A percentile compares a stretch with the other conserved stretches of the same genome.
phyloP scores from a whole-genome alignment of 345 rosid genomes.

The Trapa incisa region DNA sequence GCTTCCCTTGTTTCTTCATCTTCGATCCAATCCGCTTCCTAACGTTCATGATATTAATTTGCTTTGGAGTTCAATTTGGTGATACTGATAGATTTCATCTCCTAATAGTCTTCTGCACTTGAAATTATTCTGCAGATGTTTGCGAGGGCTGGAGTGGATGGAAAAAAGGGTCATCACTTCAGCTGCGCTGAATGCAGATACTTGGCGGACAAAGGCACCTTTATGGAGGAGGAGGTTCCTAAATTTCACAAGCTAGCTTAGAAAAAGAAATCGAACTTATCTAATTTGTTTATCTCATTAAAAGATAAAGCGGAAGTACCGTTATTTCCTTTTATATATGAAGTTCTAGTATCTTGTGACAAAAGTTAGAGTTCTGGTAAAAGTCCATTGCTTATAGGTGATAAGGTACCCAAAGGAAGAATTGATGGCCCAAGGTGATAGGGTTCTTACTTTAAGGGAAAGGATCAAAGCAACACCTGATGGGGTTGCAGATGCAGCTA shows the following conservation, averaged over 20 bases:
- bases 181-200: constrained; percentile 63
- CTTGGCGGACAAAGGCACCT: constrained; percentile 62
- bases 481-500: constrained; percentile 25
- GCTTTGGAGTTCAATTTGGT: background rate
- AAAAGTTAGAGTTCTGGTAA: background rate
- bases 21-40: background rate
- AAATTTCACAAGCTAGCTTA: constrained; percentile 51
- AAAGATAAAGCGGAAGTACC: background rate
- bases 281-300: background rate
- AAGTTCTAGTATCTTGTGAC: background rate
- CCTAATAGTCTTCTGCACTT: background rate
- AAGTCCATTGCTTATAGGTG: constrained; percentile 20
- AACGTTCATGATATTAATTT: background rate
- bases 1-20: too few relatives aligned
- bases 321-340: background rate
- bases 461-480: constrained; percentile 64
- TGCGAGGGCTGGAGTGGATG: constrained; percentile 42
- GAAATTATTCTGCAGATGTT: constrained; percentile 34
- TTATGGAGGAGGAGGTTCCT: constrained; percentile 47
- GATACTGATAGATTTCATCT: background rate
- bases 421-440: constrained; percentile 36
- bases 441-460: constrained; percentile 45
- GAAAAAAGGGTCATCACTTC: constrained; percentile 41
- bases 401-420: constrained; percentile 67
- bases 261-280: constrained; percentile 43